These are phyloP conservation scores for Glonium stellatum DNA, from an alignment of 495 filamentous ascomycete species.

Conservation along the genomic window DNA sequence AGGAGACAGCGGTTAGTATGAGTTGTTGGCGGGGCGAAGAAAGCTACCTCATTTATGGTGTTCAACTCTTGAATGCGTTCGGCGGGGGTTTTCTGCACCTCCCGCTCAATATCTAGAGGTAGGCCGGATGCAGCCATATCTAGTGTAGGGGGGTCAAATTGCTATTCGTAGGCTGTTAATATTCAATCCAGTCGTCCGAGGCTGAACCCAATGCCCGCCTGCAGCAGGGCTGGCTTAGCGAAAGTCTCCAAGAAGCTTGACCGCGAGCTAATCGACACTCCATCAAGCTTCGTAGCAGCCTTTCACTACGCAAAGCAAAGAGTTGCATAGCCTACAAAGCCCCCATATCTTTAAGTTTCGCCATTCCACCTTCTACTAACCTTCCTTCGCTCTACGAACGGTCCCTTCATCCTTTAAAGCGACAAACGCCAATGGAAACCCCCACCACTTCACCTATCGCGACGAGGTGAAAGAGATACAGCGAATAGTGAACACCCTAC, in stretches of 20 bases:
- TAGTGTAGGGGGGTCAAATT: neutral
- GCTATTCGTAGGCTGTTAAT: neutral
- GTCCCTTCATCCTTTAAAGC: neutral
- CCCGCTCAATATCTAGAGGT: constrained; percentile 35
- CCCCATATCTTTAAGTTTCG: neutral
- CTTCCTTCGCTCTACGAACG: neutral
- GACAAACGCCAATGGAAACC: neutral
- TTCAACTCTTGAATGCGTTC: constrained; percentile 73
- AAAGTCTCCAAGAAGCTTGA: neutral
- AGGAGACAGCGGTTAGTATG: constrained; percentile 3
- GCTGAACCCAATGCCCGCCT: too few species aligned
- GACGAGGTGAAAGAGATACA: constrained; percentile 1
- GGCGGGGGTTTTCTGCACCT: constrained; percentile 41
- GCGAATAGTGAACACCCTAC: neutral
- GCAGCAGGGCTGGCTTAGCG: neutral
- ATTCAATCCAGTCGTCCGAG: neutral
- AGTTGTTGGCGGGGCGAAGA: constrained; percentile 2
- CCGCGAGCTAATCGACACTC: neutral
- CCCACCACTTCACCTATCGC: neutral
- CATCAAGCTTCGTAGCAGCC: neutral
- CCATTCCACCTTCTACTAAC: neutral
- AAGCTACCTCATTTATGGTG: constrained; percentile 60
- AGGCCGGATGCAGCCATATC: constrained; percentile 5
- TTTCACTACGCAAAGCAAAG: neutral
- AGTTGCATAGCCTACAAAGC: neutral